These are phyloP conservation scores for Iris macrosiphon DNA, from an alignment of 106 monocot genomes.

Conservation along the genomic window DNA sequence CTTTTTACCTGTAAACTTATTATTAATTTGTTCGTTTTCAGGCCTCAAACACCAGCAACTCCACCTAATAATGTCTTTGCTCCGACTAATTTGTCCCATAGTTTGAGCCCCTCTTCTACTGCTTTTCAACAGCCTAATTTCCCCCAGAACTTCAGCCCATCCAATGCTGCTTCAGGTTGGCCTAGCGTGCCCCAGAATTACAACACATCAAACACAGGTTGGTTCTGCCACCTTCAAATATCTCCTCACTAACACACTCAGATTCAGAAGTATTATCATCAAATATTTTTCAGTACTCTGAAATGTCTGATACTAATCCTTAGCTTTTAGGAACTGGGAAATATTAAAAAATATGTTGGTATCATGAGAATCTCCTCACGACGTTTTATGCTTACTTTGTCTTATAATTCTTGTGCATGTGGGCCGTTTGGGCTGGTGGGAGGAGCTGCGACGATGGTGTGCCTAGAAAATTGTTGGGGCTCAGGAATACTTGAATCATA, in stretches of 20 bases:
- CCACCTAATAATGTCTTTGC: constrained; percentile 31
- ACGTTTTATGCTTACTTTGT: too few species aligned
- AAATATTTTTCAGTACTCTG: not conserved
- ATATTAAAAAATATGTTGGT: too few species aligned
- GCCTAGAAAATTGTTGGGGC: too few species aligned
- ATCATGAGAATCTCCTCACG: too few species aligned
- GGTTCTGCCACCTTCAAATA: not conserved
- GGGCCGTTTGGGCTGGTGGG: too few species aligned
- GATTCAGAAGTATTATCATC: not conserved
- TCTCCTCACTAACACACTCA: not conserved
- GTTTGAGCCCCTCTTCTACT: constrained; percentile 21
- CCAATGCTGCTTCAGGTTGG: constrained; percentile 4
- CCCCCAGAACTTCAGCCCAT: constrained; percentile 19
- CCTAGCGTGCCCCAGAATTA: too few species aligned
- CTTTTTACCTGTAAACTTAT: not conserved
- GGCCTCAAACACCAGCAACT: constrained; percentile 18
- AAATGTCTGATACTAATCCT: not conserved
- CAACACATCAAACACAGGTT: too few species aligned
- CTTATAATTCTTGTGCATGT: too few species aligned
- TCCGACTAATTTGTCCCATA: constrained; percentile 18
- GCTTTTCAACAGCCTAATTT: too few species aligned
- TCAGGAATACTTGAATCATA: too few species aligned
- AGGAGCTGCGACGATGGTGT: too few species aligned
- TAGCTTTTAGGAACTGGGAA: too few species aligned
- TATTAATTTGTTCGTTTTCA: constrained; percentile 20